Base-by-base conservation (phyloP, 345 rosid genomes). In the Streptanthus diversifolius region DNA sequence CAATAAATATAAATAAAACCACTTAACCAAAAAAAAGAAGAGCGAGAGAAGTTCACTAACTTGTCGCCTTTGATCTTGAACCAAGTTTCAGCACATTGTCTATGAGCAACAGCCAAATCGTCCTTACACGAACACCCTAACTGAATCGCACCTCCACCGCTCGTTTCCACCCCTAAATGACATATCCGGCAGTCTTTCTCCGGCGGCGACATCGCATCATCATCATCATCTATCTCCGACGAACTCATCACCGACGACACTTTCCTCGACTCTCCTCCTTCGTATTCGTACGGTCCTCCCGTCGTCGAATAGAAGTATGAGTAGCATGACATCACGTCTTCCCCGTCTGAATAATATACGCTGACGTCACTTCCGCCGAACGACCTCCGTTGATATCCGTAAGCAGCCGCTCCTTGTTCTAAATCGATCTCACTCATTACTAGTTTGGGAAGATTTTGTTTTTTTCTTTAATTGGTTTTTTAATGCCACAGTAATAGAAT, bases 61-160 rank as follows among this genome's bases (percentile, higher is more conserved):
- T 81, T 87, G 80, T 91, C 90, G 77, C 99, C 98, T 78, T 75
- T 95, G 75, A 95, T 95, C 84, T 89, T 90, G 85, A 95, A 91
- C 99, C 99, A 95, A 55, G 96, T 79, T 65, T 95, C 99, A 7
- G 99, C 98, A 68, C 99, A 95, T 29, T 85, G 87, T 82, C 83
- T 91, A 76, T 95, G 99, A 63, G 99, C 98, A 84, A 89, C 83
- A 66, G 95, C 97, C 66, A 95, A 80, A 86, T 95, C 99, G n/a
- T 79, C 83, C 71, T 91, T 95, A 77, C 98, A 95, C 36, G 92
- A 91, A 66, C 99, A 95, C 11, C 99, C 99, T 72, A 95, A 70
- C 69, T 87, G 85, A 35, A 95, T 85, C 43, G 83, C 86, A 40
- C 74, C 74, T 7, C 96, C 96, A 45, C 80, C 66, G 15, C 71